Evolutionary conservation across 768 basidiomycete species (phyloP), one percentile per base, ranked within the genome.

Genomic region (Amanita molliuscula): DNA sequence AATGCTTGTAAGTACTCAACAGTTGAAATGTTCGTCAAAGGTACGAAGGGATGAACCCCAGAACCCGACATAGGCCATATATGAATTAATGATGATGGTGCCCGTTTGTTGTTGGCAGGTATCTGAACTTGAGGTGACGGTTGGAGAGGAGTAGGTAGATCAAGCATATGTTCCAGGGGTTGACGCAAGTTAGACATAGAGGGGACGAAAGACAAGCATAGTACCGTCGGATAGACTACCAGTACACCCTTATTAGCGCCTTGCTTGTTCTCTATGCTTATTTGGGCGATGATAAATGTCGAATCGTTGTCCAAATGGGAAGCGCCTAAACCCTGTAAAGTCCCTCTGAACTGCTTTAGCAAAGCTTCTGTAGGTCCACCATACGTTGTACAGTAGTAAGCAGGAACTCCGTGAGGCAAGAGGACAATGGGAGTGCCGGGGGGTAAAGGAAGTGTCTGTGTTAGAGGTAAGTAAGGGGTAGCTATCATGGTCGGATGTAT

Each of bases 201-300:
- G 56, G 69, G 62, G 62, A 73, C n/a, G 62, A 67, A 65, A 62
- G 70, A 63, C 20, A 75, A 58, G 54, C 81, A 84, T 3, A 90
- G 74, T 1, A 69, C 63, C 2, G 74, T 64, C 1, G 88, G 88
- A 70, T 87, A 90, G 54, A 89, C 78, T 44, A 84, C 68, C n/a
- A 75, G 69, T 26, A 86, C 66, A 0, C 87, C 87, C 56, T 88
- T 88, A 55, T 87, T 84, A 61, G 89, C 87, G 28, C 84, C 85
- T 55, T 84, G 85, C 54, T 76, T 81, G 57, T 86, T 86, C 62
- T 87, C 78, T 16, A 89, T 82, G 28, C 73, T 75, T 33, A 88
- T 71, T 81, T 82, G 89, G 3, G 77, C 84, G 47, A 89, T 79
- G 40, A 87, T 63, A 60, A 79, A 87, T 15, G 58, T 53, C 13